Evolutionary conservation across 176 grass and related monocot species (phyloP).

Genomic region (Avena insularis): DNA sequence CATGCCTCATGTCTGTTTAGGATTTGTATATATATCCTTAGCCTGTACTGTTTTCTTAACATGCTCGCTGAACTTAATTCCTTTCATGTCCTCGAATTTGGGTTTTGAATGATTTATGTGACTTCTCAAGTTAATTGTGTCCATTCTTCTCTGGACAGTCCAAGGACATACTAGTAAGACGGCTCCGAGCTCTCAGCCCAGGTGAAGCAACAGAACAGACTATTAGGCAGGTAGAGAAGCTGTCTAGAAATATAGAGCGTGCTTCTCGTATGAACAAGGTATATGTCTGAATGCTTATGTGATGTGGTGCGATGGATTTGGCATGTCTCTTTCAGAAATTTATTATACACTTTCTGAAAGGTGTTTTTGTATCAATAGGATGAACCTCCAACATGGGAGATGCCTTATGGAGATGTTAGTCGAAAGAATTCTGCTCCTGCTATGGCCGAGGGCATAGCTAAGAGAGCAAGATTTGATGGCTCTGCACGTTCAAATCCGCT

Average conservation of each 20-base stretch:
- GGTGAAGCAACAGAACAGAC: conserved; percentile 90
- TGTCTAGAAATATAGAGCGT: conserved; percentile 83
- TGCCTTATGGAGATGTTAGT: conserved; percentile 56
- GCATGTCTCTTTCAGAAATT: conserved; percentile 7
- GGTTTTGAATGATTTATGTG: conserved; percentile 1
- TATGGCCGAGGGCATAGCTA: conserved; percentile 57
- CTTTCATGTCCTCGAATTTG: background rate
- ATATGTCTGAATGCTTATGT: conserved; percentile 35
- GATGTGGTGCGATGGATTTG: background rate
- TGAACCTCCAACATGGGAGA: conserved; percentile 54
- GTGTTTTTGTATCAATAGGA: conserved; percentile 54
- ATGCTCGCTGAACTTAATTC: conserved; percentile 27
- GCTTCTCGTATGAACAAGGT: conserved; percentile 72
- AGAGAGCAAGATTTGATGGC: conserved; percentile 68
- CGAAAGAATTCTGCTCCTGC: conserved; percentile 56
- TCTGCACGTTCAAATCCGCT: conserved; percentile 37
- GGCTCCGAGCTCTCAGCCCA: conserved; percentile 70
- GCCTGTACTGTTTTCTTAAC: conserved; percentile 19
- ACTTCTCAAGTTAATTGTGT: conserved; percentile 36
- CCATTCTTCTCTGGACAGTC: conserved; percentile 58
- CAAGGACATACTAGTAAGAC: conserved; percentile 74
- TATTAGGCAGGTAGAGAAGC: conserved; percentile 94
- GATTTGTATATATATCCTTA: conserved; percentile 22
- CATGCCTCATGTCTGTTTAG: conserved; percentile 8
- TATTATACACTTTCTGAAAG: conserved; percentile 28